Conservation (phyloP, 75 land plant genomes). For the Isoetes taiwanensis region DNA sequence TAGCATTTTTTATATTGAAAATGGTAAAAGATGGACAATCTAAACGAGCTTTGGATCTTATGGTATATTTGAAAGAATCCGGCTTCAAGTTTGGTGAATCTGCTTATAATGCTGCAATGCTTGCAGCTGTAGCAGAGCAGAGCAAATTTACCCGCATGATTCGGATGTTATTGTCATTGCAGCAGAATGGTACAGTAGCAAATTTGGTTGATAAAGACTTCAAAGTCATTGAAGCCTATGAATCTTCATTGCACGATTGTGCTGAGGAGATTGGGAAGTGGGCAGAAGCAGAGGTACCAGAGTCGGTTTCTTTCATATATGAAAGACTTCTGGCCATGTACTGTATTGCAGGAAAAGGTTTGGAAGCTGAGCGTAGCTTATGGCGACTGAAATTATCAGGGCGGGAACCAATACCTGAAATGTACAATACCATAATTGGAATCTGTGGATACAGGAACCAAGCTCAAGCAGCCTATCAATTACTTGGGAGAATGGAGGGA, state of each 20-base stretch:
- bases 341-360: conserved; percentile 59
- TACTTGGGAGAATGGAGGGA: conserved; percentile 45
- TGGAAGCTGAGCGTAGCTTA: conserved; percentile 60
- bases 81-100: conserved; percentile 52
- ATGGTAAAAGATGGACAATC: conserved; percentile 72
- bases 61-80: conserved; percentile 40
- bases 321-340: conserved; percentile 76
- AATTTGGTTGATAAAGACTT: conserved; percentile 37
- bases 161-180: conserved; percentile 37
- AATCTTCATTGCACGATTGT: conserved; percentile 36
- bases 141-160: conserved; percentile 53
- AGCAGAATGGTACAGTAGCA: conserved; percentile 29
- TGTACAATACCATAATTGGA: conserved; percentile 68
- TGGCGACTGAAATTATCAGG: conserved; percentile 79
- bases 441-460: conserved; percentile 79
- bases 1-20: conserved; percentile 63
- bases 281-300: conserved; percentile 47
- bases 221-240: conserved; percentile 38
- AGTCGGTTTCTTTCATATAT: conserved; percentile 34
- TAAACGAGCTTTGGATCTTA: conserved; percentile 37
- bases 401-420: conserved; percentile 29
- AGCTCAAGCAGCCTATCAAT: conserved; percentile 32
- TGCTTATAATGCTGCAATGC: conserved; percentile 61
- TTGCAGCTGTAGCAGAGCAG: conserved; percentile 69
- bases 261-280: conserved; percentile 49